Base-by-base conservation (phyloP, 2,329 filamentous ascomycete species). In the Xylariales sp. region DNA sequence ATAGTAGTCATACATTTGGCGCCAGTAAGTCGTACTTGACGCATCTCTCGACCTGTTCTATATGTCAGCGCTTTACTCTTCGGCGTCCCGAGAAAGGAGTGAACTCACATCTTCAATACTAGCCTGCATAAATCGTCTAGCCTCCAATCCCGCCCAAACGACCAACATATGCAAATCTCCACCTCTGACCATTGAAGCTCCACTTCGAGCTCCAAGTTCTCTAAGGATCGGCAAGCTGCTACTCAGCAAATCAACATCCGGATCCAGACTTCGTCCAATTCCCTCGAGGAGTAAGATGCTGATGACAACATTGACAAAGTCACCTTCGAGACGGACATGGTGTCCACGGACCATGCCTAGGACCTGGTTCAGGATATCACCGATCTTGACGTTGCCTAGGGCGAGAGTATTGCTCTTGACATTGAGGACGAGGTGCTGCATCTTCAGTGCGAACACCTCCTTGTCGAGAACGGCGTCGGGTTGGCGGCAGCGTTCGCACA, bases 291-390 rank as follows among this genome's bases (percentile, higher is more conserved):
- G 73, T 24, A 98, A 69, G 40, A 97, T 96, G 45, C 88, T 95
- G 44, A 98, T 84, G 21, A 98, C 91, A 4, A 98, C 93, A 58
- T 98, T 98, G 59, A 98, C 89, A 59, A 97, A 98, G 61, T 98
- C 93, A 7, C 93, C 93, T 63, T 98, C 93, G 38, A 98, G 76
- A 7, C 93, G 78, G 4, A 98, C 93, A 58, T 98, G 93, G 60
- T 98, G 93, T 8, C 73, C 70, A 42, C 93, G 80, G 21, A 98
- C 93, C 89, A 98, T 96, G 45, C 76, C 76, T 32, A 98, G 71
- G 0, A 97, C 93, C 53, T 94, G 79, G 56, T 93, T 89, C 21
- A 98, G 66, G 15, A 98, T 89, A 53, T 98, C 93, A 9, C 93
- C 93, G 48, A 98, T 96, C 67, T 90, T 94, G 65, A 98, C 85